These are phyloP conservation scores for Danielia reshetovae DNA, from an alignment of 805 yeast species.

Conservation along the genomic window DNA sequence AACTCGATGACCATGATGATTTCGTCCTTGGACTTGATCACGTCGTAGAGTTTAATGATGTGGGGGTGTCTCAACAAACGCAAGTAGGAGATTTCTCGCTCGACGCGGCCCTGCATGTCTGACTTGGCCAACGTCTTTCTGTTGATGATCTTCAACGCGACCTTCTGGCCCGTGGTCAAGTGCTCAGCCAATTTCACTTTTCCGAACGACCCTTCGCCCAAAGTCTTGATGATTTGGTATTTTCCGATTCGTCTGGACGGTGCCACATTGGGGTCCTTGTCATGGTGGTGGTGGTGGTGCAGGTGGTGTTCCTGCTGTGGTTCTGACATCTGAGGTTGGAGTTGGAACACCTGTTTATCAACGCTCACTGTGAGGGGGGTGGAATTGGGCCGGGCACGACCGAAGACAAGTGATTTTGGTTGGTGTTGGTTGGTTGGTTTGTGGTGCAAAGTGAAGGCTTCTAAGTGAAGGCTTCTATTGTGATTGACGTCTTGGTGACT, in stretches of 20 bases:
- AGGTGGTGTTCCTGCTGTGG: conserved; percentile 8
- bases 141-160: conserved; percentile 90
- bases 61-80: conserved; percentile 91
- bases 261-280: conserved; percentile 23
- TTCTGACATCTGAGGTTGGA: conserved; percentile 9
- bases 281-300: conserved; percentile 7
- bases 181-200: conserved; percentile 91
- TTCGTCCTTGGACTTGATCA: conserved; percentile 90
- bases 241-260: conserved; percentile 69
- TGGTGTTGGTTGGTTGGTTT: too few relatives aligned
- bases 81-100: conserved; percentile 87
- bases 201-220: conserved; percentile 97
- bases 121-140: conserved; percentile 87
- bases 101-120: conserved; percentile 96
- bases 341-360: background rate
- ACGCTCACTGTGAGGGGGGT: background rate
- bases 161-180: conserved; percentile 84
- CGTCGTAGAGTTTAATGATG: conserved; percentile 92
- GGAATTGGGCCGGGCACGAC: background rate
- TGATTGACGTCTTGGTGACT: too few relatives aligned
- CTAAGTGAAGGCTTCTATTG: too few relatives aligned
- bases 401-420: too few relatives aligned
- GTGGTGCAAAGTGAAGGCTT: too few relatives aligned
- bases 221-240: conserved; percentile 85
- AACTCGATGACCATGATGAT: conserved; percentile 96